Base-by-base conservation (phyloP, 129 eudicot genomes). In the carrot (Daucus carota) region DNA sequence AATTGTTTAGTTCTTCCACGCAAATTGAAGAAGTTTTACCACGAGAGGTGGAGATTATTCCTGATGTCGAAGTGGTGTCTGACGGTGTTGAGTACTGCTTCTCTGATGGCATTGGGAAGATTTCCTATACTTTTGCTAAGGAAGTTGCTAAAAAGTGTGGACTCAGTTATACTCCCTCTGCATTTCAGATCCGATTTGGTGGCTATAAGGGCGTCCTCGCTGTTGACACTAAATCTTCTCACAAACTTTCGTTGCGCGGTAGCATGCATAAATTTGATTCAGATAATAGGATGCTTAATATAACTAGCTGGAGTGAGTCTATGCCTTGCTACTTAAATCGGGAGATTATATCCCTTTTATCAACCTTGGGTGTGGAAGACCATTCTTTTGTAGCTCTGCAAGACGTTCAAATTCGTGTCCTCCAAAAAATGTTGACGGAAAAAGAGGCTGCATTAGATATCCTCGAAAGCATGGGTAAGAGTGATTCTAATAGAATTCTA, bases 31-130 rank as follows among this genome's bases (percentile, higher is more conserved):
- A 91, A 72, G 96, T 94, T 48, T 80, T 72, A 38, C 77, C 85
- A 15, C 88, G 84, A 57, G 87, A 89, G 31, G 86, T 94, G 10
- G 92, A 94, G 75, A 75, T 85, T 33, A 91, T 94, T 67, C 97
- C 97, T 12, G 99, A 91, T 68, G 75, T 91, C 13, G 97, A 91
- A 84, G 88, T 85, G 48, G 85, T 83, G 41, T 45, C 89, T 24
- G 99, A 94, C 50, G 97, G 96, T 6, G 88, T 89, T 41, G 83
- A 74, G 71, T 90, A 94, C 70, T 94, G 97, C 60, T 94, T 94
- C 79, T 94, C 99, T 8, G 99, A 94, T 75, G 97, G 99, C 38
- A 94, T 94, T 43, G 99, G 99, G n/a, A 94, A 91, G 75, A 94
- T 94, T 44, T 94, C 99, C 4, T 89, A 70, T 28, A 75, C 89